Conservation (phyloP, 1,284 basidiomycete species). For the Boletus mariae region DNA sequence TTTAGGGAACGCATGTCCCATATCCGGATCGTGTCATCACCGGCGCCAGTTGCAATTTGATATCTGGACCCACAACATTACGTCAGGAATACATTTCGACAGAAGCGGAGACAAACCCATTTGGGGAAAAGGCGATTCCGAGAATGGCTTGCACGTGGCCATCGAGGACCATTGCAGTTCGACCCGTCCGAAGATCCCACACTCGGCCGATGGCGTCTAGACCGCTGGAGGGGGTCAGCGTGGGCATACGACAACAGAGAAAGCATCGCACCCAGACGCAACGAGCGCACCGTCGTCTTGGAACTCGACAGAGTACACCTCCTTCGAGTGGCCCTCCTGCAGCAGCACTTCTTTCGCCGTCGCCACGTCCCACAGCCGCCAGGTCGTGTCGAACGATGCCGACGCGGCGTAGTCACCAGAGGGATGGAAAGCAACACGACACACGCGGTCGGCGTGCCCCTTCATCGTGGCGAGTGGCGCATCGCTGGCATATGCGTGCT, state of each 20-base stretch:
- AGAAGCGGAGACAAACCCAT: slow-evolving; percentile 60
- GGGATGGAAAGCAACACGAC: slow-evolving; percentile 94
- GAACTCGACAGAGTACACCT: slow-evolving; percentile 93
- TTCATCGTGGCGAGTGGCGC: slow-evolving; percentile 74
- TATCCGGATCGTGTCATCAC: slow-evolving; percentile 96
- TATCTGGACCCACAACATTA: slow-evolving; percentile 53
- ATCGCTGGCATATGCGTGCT: slow-evolving; percentile 41
- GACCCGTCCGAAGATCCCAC: slow-evolving; percentile 94
- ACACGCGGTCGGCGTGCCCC: slow-evolving; percentile 90
- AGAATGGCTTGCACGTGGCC: slow-evolving; percentile 96
- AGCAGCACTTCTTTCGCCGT: slow-evolving; percentile 79
- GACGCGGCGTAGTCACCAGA: slow-evolving; percentile 91
- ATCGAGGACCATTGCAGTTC: slow-evolving; percentile 97
- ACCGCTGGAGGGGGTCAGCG: slow-evolving; percentile 57
- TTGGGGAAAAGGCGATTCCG: slow-evolving; percentile 90
- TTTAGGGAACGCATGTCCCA: slow-evolving; percentile 96
- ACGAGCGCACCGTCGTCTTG: slow-evolving; percentile 92
- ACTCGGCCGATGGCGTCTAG: slow-evolving; percentile 95
- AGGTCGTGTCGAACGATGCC: slow-evolving; percentile 97
- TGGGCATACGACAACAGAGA: neutral
- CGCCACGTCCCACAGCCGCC: slow-evolving; percentile 93
- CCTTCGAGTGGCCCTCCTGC: slow-evolving; percentile 97
- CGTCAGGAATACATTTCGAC: slow-evolving; percentile 11
- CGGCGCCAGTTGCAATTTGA: slow-evolving; percentile 94
- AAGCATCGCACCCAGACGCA: slow-evolving; percentile 72